Conservation (phyloP, 2,329 filamentous ascomycete genomes). For the Madurella fahalii region DNA sequence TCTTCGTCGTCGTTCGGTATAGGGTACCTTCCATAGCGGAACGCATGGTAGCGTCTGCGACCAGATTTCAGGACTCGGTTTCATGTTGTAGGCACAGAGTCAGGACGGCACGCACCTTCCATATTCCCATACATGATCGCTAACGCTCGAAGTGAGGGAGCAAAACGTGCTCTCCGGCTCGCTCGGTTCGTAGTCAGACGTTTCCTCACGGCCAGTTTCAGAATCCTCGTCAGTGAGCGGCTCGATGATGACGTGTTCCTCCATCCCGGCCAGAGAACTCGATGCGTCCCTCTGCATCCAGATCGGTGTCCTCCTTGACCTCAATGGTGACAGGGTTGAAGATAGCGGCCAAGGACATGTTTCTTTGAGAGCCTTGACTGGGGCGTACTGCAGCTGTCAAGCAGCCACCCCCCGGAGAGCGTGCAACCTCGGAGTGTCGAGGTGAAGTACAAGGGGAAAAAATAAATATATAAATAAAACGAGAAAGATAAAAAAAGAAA, state of each 20-base stretch:
- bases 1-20: constrained; percentile 52
- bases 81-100: background rate
- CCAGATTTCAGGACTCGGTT: background rate
- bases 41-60: constrained; percentile 47
- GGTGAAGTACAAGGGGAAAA: background rate
- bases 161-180: constrained; percentile 23
- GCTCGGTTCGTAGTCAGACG: constrained; percentile 27
- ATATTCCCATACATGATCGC: constrained; percentile 29
- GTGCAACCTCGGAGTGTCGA: background rate
- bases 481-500: background rate
- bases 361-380: background rate
- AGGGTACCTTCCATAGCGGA: constrained; percentile 44
- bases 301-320: background rate
- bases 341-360: background rate
- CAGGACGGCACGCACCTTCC: constrained; percentile 20
- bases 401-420: background rate
- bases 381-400: background rate
- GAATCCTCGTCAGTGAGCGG: constrained; percentile 16
- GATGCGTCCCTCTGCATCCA: constrained; percentile 12
- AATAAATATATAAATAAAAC: background rate
- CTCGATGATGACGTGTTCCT: constrained; percentile 21
- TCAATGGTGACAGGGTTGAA: background rate
- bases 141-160: constrained; percentile 27
- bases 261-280: constrained; percentile 19
- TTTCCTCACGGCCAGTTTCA: constrained; percentile 15